Evolutionary conservation across 1,284 basidiomycete species (phyloP), one percentile per base, ranked within the genome.

Genomic region (Fomitopsis palustris): DNA sequence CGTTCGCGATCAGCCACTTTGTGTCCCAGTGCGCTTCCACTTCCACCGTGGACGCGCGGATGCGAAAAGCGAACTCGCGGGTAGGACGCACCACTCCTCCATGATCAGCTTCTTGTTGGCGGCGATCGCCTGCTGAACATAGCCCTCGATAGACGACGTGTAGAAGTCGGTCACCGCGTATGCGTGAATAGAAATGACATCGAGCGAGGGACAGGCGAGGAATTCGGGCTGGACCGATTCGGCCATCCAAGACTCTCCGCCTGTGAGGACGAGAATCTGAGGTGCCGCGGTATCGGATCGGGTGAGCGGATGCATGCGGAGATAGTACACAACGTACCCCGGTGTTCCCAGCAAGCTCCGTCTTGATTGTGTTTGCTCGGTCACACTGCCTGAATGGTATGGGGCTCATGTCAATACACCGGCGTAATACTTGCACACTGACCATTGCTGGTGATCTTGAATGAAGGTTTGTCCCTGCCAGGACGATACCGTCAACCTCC

Each of bases 161-260:
- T 57, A 42, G 33, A 66, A 65, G 54, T 77, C 73, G 7, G 70
- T 69, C 35, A 67, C 67, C 29, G 74, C 75, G 61, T 78, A 78
- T 17, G 76, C 75, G 60, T 78, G 76, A 19, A 78, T 74, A 6
- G 74, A 70, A 62, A 77, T 64, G 54, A 76, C 66, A 61, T 77
- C 76, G 58, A 78, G 65, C 7, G 70, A 62, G 29, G 54, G 55
- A 66, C 75, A 78, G 42, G 58, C 62, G 31, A 74, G 69, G 57
- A 71, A 75, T 61, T 68, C 73, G 39, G 68, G 63, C 54, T 72
- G 72, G 21, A 78, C 70, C 7, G 74, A 76, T 55, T 72, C 70
- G 23, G 62, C 55, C 53, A 73, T 65, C 59, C 70, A 77, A 19
- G 73, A 76, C 54, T 74, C 75, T 42, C 76, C 77, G 14, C 77